Conservation (phyloP, 805 yeast genomes). For the Nakazawaea populi region DNA sequence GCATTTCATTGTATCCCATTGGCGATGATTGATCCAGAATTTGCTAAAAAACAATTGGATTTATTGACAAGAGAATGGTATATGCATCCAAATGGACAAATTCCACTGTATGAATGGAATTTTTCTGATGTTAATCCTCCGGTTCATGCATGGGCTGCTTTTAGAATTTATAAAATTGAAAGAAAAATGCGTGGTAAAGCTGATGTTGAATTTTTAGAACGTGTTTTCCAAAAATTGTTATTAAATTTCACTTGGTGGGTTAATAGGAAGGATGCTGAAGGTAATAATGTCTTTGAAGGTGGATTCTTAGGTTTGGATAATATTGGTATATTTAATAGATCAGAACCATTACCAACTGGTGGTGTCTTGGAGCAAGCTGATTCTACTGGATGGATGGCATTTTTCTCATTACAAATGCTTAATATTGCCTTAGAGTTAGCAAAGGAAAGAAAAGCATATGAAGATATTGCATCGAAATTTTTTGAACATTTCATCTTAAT, state of each 20-base stretch:
- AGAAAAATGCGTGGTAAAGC: constrained; percentile 76
- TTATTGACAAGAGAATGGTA: constrained; percentile 91
- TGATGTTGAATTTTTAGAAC: constrained; percentile 77
- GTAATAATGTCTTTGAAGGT: constrained; percentile 89
- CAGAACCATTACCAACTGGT: constrained; percentile 91
- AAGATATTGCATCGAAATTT: constrained; percentile 89
- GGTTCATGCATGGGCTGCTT: constrained; percentile 94
- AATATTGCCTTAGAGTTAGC: constrained; percentile 90
- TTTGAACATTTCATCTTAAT: constrained; percentile 88
- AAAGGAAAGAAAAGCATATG: constrained; percentile 78
- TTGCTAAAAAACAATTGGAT: constrained; percentile 85
- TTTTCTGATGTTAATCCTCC: constrained; percentile 96
- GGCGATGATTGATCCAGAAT: constrained; percentile 89
- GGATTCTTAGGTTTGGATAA: constrained; percentile 92
- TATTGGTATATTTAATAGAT: constrained; percentile 87
- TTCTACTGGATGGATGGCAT: constrained; percentile 98
- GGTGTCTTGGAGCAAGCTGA: constrained; percentile 90
- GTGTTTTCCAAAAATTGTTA: constrained; percentile 87
- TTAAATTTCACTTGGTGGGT: constrained; percentile 98
- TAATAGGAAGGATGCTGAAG: constrained; percentile 79
- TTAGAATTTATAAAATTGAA: constrained; percentile 81
- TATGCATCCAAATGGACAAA: constrained; percentile 97
- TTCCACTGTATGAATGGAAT: constrained; percentile 97
- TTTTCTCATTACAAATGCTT: constrained; percentile 84
- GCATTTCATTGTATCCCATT: constrained; percentile 92